These are phyloP conservation scores for Saccharata proteae DNA, from an alignment of 2,329 filamentous ascomycete species.

Conservation along the genomic window DNA sequence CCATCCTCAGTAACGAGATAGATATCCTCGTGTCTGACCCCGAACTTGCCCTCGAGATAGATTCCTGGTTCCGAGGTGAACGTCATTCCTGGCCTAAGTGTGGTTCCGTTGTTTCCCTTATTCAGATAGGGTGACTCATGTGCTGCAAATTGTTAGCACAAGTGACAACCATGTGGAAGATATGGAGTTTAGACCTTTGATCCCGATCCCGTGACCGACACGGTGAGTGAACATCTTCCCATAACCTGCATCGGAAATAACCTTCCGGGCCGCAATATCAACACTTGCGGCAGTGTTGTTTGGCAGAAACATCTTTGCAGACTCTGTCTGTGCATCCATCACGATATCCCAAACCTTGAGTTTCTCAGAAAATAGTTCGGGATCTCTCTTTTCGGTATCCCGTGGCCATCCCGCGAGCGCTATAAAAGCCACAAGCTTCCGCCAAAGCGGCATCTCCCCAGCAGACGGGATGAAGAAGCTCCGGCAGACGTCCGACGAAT, in stretches of 20 bases:
- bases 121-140: constrained; percentile 55
- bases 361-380: constrained; percentile 31
- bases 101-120: constrained; percentile 42
- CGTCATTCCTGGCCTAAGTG: constrained; percentile 45
- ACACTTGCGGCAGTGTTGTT: constrained; percentile 46
- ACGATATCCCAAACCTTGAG: constrained; percentile 48
- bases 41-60: constrained; percentile 48
- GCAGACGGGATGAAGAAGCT: constrained; percentile 40
- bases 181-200: constrained; percentile 34
- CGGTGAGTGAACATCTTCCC: constrained; percentile 49
- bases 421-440: constrained; percentile 10
- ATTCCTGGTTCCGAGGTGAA: constrained; percentile 54
- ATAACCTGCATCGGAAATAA: constrained; percentile 49
- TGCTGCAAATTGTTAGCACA: constrained; percentile 20
- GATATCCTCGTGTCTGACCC: constrained; percentile 51
- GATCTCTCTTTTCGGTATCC: constrained; percentile 10
- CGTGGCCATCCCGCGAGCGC: too few species aligned
- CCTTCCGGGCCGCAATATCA: constrained; percentile 46
- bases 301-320: constrained; percentile 37
- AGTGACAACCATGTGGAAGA: neutral
- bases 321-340: constrained; percentile 48
- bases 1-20: constrained; percentile 44
- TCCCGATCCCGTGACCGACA: constrained; percentile 52
- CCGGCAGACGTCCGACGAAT: constrained; percentile 52
- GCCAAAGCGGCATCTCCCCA: constrained; percentile 18